Percentiles rank a stretch among this genome's conserved stretches.
These are phyloP conservation scores for Tolypocladium paradoxum DNA, from an alignment of 2,329 filamentous ascomycete genomes.

Conservation along the genomic window DNA sequence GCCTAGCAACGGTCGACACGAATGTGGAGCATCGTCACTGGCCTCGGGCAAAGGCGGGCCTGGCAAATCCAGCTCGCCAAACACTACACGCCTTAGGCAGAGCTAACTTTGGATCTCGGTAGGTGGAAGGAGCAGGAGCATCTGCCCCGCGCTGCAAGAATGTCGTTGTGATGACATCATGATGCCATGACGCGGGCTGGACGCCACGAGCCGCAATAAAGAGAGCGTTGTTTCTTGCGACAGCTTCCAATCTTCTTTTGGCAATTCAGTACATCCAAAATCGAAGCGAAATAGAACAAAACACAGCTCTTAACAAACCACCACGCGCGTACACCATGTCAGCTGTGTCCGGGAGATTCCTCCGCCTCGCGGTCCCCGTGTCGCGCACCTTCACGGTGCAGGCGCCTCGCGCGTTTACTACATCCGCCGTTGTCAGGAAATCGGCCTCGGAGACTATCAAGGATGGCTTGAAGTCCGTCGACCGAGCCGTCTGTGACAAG, in stretches of 20 bases:
- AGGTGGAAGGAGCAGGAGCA: constrained; percentile 3
- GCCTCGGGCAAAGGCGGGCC: neutral
- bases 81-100: too few relatives aligned
- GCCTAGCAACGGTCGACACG: too few relatives aligned
- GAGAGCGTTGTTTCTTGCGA: neutral
- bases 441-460: constrained; percentile 43
- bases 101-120: too few relatives aligned
- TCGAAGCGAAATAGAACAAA: neutral
- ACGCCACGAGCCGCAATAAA: neutral
- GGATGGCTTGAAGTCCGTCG: constrained; percentile 47
- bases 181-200: neutral
- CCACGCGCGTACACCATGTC: constrained; percentile 31
- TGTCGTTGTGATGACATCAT: constrained; percentile 3
- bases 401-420: constrained; percentile 39
- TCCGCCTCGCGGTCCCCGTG: constrained; percentile 30
- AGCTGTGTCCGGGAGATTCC: constrained; percentile 35
- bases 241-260: neutral
- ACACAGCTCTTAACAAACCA: neutral
- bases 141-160: constrained; percentile 2
- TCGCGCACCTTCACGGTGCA: constrained; percentile 26
- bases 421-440: constrained; percentile 33
- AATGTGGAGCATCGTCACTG: neutral
- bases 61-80: neutral
- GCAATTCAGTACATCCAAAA: neutral
- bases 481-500: constrained; percentile 49